Evolutionary conservation across 768 basidiomycete genomes (phyloP), one percentile per base, ranked within the genome.

Genomic region (Leccinum truebloodii): DNA sequence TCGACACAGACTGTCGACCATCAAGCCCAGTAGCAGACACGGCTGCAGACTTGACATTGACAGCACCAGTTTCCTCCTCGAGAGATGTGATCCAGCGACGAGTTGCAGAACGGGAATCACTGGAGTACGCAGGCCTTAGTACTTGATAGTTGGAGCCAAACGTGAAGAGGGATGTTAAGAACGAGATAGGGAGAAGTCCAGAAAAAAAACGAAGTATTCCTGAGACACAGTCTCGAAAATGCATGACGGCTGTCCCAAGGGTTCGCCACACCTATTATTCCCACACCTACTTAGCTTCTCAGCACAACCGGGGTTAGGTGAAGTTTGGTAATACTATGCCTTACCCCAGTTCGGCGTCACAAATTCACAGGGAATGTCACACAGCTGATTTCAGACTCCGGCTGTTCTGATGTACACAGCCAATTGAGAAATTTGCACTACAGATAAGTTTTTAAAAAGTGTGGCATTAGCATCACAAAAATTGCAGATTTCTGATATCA

Each of bases 41-140:
- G 7, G 76, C 74, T 12, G 69, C 62, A 10, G 75, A 71, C 52
- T 81, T 81, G 49, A 88, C 76, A 58, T 79, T 85, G 16, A 86
- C 75, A 0, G 90, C 91, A 5, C 92, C 92, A 0, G 92, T 93
- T 70, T 92, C 90, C 60, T 94, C 91, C 71, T 95, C 92, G 5
- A 95, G 80, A 32, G 87, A 84, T 22, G 86, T 81, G 18, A 95
- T 79, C 89, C 91, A 94, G 28, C 87, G 80, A 63, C 92, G 92
- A 0, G 85, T 81, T 0, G 85, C 87, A 16, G 83, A 79, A n/a
- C 76, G 75, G 3, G 83, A 75, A 63, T 81, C 76, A 1, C 34
- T 34, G 34, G 70, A 66, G 59, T 72, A 68, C 32, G 73, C 57
- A 50, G 74, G 73, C 53, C 77, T 73, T 50, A 78, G 66, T 10